phyloP scores from a whole-genome alignment of 257 asterid species.

The Lithospermum erythrorhizon region DNA sequence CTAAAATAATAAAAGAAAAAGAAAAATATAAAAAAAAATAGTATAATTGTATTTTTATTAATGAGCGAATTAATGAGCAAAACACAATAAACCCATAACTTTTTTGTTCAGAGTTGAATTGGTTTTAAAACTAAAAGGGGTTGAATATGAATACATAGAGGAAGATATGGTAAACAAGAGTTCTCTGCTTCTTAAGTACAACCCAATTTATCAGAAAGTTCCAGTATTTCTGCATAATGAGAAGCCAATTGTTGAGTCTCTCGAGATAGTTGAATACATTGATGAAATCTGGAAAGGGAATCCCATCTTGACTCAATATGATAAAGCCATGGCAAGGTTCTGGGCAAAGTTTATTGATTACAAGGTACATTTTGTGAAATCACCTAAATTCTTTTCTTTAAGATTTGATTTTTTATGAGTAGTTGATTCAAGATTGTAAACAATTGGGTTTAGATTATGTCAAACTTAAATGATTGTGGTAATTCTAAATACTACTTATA shows the following conservation, averaged over 20 bases:
- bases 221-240: conserved; percentile 41
- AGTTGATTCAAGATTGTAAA: too few species aligned
- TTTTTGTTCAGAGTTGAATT: too few species aligned
- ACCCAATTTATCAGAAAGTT: conserved; percentile 32
- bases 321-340: conserved; percentile 36
- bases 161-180: conserved; percentile 31
- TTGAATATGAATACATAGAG: conserved; percentile 26
- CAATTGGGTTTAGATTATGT: too few species aligned
- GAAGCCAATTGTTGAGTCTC: conserved; percentile 33
- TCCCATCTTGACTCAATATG: conserved; percentile 25
- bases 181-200: conserved; percentile 26
- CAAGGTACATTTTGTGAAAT: too few species aligned
- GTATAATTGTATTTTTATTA: too few species aligned
- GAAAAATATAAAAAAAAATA: too few species aligned
- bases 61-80: too few species aligned
- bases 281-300: conserved; percentile 36
- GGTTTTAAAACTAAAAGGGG: conserved; percentile 34
- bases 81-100: too few species aligned
- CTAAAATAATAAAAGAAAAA: too few species aligned
- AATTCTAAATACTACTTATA: too few species aligned
- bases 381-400: neutral
- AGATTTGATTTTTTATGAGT: neutral
- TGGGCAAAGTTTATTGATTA: conserved; percentile 42
- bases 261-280: conserved; percentile 38
- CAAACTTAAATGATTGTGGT: too few species aligned